These are phyloP conservation scores for Ganoderma lingzhi DNA, from an alignment of 1,284 basidiomycete species.

Conservation along the genomic window DNA sequence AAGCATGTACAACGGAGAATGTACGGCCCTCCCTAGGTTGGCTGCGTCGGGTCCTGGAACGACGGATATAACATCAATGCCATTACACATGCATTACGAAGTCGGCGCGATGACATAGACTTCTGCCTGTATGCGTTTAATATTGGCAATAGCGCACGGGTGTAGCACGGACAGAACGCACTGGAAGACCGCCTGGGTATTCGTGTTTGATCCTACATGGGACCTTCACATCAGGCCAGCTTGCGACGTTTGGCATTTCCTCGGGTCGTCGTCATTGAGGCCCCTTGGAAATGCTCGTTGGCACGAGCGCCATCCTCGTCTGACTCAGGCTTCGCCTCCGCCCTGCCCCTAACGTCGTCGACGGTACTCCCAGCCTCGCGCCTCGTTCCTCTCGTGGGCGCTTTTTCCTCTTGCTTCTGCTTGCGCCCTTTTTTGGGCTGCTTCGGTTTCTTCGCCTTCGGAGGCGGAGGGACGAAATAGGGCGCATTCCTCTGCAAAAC, in stretches of 20 bases:
- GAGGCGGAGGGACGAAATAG: neutral
- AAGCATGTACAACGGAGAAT: neutral
- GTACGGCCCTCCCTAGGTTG: neutral
- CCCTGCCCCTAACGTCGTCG: neutral
- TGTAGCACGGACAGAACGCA: neutral
- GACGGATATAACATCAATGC: neutral
- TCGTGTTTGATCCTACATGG: neutral
- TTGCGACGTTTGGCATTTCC: neutral
- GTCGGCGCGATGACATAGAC: neutral
- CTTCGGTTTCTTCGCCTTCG: neutral
- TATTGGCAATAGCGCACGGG: neutral
- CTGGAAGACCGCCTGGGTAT: neutral
- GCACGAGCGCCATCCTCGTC: neutral
- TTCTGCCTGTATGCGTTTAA: neutral
- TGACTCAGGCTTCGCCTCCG: neutral
- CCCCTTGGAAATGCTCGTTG: neutral
- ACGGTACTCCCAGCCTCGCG: neutral
- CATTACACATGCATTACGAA: slow-evolving; percentile 1
- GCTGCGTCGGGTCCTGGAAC: neutral
- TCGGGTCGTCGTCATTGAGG: neutral
- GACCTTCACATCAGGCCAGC: neutral
- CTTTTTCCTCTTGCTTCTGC: neutral
- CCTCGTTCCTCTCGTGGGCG: neutral
- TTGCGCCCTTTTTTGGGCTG: neutral
- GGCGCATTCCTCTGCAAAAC: slow-evolving; percentile 10